A percentile compares a stretch with the other conserved stretches of the same genome.
phyloP scores from a whole-genome alignment of 2,329 filamentous ascomycete genomes.

The Pseudogymnoascus sp. region DNA sequence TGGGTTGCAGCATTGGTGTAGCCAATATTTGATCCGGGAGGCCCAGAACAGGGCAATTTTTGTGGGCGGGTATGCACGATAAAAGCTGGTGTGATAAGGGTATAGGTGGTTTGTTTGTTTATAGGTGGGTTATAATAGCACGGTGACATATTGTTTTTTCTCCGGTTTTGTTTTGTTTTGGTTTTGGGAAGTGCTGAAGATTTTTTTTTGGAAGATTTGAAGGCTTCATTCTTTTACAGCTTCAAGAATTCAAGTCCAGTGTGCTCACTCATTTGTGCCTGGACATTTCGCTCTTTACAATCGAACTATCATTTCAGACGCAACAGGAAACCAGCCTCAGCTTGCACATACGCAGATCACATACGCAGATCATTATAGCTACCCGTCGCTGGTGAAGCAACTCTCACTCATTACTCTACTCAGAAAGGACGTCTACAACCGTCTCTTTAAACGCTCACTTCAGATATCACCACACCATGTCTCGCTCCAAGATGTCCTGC shows the following conservation, averaged over 20 bases:
- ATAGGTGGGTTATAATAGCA: slow-evolving; percentile 3
- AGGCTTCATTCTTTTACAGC: background rate
- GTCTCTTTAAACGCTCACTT: background rate
- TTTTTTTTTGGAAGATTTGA: background rate
- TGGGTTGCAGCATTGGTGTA: background rate
- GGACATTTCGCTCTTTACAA: background rate
- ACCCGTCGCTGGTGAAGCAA: background rate
- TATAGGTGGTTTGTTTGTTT: slow-evolving; percentile 4
- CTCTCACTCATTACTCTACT: background rate
- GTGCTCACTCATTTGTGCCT: slow-evolving; percentile 1
- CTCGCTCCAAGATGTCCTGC: background rate
- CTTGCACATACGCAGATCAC: background rate
- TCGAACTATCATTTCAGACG: background rate
- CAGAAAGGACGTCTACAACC: background rate
- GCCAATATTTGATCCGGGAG: background rate
- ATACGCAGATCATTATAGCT: background rate
- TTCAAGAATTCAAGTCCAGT: background rate
- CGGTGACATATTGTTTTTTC: background rate
- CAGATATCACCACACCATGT: background rate
- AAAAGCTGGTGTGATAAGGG: slow-evolving; percentile 1
- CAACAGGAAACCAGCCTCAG: background rate
- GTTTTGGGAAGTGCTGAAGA: background rate
- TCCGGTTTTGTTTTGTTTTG: background rate
- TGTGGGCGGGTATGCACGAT: background rate
- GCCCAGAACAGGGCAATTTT: background rate